Conservation (phyloP, 345 rosid genomes). For the Salix brachista region DNA sequence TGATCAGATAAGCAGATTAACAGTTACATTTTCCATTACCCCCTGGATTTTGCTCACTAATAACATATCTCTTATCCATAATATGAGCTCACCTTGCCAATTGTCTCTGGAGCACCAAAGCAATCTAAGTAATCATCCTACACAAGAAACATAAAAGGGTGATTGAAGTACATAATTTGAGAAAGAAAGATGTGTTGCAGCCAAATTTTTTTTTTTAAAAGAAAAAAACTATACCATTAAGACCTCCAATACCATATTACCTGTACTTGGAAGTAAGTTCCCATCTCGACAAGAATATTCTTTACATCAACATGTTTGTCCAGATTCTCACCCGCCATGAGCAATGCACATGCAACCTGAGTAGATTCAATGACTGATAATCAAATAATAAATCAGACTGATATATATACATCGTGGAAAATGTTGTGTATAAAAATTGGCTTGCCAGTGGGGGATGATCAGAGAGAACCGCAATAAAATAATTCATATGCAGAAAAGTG, state of each 20-base stretch:
- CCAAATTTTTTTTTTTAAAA: not conserved
- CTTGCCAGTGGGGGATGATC: not conserved
- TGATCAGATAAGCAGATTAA: not conserved
- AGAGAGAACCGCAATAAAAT: not conserved
- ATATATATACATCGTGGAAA: not conserved
- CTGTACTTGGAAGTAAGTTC: conserved; percentile 46
- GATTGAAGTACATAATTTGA: not conserved
- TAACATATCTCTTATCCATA: not conserved
- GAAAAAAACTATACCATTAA: no score
- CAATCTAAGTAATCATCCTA: conserved; percentile 51
- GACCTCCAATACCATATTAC: conserved; percentile 11
- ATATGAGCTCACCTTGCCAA: conserved; percentile 37
- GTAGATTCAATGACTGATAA: not conserved
- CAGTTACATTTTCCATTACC: not conserved
- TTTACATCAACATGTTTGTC: conserved; percentile 32
- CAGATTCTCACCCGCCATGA: conserved; percentile 41
- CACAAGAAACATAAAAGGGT: not conserved
- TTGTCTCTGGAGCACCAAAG: conserved; percentile 38
- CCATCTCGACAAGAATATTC: conserved; percentile 43
- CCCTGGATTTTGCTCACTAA: not conserved
- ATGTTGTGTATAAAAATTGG: not conserved
- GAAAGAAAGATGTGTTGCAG: not conserved
- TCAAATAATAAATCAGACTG: not conserved
- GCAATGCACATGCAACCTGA: conserved; percentile 46
- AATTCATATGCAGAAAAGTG: not conserved